Base-by-base conservation (phyloP, 2,329 filamentous ascomycete species). In the Beauveria sp. region DNA sequence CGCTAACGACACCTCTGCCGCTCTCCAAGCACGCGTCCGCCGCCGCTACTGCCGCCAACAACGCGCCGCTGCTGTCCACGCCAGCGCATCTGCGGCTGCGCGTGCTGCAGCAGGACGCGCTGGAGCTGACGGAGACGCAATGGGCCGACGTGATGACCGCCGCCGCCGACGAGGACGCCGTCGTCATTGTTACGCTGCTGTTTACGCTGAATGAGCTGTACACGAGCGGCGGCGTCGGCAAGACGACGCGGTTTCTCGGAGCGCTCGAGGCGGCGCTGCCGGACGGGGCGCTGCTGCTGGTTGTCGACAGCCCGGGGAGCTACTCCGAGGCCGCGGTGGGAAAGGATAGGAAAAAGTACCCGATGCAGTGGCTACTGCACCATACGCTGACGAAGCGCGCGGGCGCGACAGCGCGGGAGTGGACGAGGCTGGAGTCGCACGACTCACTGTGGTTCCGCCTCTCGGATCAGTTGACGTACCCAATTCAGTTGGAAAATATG, bases 141-240 rank as follows among this genome's bases (percentile, higher is more conserved):
- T 68, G 85, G 34, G 49, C n/a, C 14, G 49, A 46, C 16, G 62
- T 77, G 1, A 20, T 42, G 18, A 30, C 28, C 8, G 14, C 24
- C 30, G 10, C 24, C 30, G 10, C 1, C 45, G 5, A 26, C 0
- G 55, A 77, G 0, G 70, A 71, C 1, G 2, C 52, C 14, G 77
- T 81, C 10, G 66, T 81, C 3, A 75, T 97, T 1, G 78, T 96
- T 16, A 96, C 93, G 0, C 76, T 98, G 14, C 85, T 98, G 75
- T 99, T 98, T 79, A 97, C 93, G 0, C 82, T 98, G 52, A 98
- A 98, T 73, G 95, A 99, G 75, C 85, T 99, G 0, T 98, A 97
- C 77, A 88, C 90, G 0, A 79, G 84, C 0, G 91, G 87, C 1
- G 84, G 92, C 26, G 78, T 86, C 53, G 79, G 86, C 2, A 85